Conservation (phyloP, 2,329 filamentous ascomycete genomes). For the Colletotrichum lindemuthianum region DNA sequence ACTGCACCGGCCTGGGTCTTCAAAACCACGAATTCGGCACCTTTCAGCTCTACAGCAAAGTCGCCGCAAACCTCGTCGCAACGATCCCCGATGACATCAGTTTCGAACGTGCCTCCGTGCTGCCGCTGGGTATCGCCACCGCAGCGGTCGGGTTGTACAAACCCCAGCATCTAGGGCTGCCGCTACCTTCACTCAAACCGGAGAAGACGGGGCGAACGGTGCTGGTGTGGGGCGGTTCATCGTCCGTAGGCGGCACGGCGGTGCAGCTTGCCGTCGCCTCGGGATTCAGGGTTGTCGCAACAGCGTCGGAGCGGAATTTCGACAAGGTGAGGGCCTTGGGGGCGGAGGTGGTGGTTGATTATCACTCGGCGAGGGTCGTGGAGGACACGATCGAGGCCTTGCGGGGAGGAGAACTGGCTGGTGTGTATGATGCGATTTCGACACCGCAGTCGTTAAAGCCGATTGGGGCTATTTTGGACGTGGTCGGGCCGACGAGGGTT, state of each 20-base stretch:
- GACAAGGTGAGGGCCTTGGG: slow-evolving; percentile 54
- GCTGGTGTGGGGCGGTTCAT: slow-evolving; percentile 59
- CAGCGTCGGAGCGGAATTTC: slow-evolving; percentile 53
- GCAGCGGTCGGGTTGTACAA: slow-evolving; percentile 39
- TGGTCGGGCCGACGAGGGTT: neutral
- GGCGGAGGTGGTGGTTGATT: slow-evolving; percentile 55
- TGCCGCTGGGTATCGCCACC: slow-evolving; percentile 32
- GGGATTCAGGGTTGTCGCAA: slow-evolving; percentile 56
- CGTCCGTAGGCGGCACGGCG: slow-evolving; percentile 54
- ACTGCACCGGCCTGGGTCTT: slow-evolving; percentile 2
- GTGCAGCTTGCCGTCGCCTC: slow-evolving; percentile 56
- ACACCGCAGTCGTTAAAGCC: neutral
- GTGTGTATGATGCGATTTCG: slow-evolving; percentile 10
- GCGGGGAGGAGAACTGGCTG: neutral
- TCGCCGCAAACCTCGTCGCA: neutral
- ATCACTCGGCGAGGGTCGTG: slow-evolving; percentile 45
- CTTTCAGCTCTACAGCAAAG: slow-evolving; percentile 24
- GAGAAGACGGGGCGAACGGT: slow-evolving; percentile 33
- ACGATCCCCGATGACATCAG: slow-evolving; percentile 14
- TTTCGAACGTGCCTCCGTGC: slow-evolving; percentile 21
- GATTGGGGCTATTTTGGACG: slow-evolving; percentile 9
- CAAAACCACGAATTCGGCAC: slow-evolving; percentile 15
- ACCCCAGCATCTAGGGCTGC: slow-evolving; percentile 34
- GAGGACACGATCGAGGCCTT: slow-evolving; percentile 31
- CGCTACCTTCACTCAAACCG: slow-evolving; percentile 8